These are phyloP conservation scores for Neocatenulostroma microsporum DNA, from an alignment of 2,329 filamentous ascomycete genomes.

Conservation along the genomic window DNA sequence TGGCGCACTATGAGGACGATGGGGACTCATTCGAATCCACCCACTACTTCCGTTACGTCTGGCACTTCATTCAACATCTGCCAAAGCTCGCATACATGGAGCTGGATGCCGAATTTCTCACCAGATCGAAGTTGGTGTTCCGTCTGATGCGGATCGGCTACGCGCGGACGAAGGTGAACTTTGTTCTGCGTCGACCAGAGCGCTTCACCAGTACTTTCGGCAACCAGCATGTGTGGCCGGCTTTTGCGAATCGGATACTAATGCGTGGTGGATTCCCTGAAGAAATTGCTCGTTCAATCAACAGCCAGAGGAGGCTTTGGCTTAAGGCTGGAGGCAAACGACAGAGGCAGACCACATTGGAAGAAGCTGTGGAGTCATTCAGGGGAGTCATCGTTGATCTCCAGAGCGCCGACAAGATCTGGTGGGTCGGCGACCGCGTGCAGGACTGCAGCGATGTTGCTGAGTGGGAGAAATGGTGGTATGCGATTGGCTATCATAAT, in stretches of 20 bases:
- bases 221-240: constrained; percentile 8
- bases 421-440: neutral
- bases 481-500: neutral
- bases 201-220: neutral
- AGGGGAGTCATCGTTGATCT: too few relatives aligned
- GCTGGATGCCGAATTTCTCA: constrained; percentile 11
- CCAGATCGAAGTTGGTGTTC: neutral
- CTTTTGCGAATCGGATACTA: constrained; percentile 4
- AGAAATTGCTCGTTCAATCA: constrained; percentile 9
- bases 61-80: neutral
- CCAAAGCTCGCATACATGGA: constrained; percentile 10
- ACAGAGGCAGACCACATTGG: neutral
- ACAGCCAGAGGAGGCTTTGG: constrained; percentile 3
- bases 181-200: neutral
- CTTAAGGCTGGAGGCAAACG: constrained; percentile 1
- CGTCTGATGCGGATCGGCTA: neutral
- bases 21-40: neutral
- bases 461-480: neutral
- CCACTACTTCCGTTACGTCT: neutral
- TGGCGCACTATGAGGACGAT: neutral
- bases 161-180: too few relatives aligned
- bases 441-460: neutral
- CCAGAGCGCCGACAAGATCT: too few relatives aligned
- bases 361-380: neutral
- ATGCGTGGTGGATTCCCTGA: constrained; percentile 9